These are phyloP conservation scores for Solanum sitiens DNA, from an alignment of 257 asterid species.

Conservation along the genomic window DNA sequence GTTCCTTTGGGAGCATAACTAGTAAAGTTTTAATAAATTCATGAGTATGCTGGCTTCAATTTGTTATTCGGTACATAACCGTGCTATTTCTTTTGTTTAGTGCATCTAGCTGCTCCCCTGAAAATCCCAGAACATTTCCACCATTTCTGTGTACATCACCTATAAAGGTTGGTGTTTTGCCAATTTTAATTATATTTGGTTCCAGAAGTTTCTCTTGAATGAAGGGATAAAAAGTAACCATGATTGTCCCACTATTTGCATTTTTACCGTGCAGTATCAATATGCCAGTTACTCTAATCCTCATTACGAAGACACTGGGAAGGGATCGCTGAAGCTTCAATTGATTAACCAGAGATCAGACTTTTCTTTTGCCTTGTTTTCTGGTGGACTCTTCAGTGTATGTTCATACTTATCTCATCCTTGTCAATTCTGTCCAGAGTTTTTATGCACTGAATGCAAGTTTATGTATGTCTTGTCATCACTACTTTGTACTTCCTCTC, in stretches of 20 bases:
- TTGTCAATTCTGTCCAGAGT: neutral
- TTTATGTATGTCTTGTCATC: neutral
- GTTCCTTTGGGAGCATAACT: neutral
- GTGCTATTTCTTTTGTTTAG: conserved; percentile 18
- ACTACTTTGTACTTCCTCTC: neutral
- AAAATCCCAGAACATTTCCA: conserved; percentile 42
- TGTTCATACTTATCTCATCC: neutral
- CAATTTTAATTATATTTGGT: neutral
- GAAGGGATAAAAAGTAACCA: neutral
- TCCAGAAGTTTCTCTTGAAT: neutral
- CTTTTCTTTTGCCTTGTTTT: conserved; percentile 70
- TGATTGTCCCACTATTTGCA: neutral
- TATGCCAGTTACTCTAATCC: conserved; percentile 62
- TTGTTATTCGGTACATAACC: neutral
- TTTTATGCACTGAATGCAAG: neutral
- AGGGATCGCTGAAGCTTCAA: conserved; percentile 74
- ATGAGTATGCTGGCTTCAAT: neutral
- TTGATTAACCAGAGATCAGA: conserved; percentile 90
- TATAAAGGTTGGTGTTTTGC: conserved; percentile 48
- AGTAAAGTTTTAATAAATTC: neutral
- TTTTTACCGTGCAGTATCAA: conserved; percentile 55
- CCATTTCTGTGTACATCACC: conserved; percentile 85
- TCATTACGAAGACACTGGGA: conserved; percentile 48
- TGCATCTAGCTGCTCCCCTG: conserved; percentile 59
- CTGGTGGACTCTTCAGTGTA: conserved; percentile 81